Conservation (phyloP, 2,329 filamentous ascomycete species). For the Fusarium staphyleae region DNA sequence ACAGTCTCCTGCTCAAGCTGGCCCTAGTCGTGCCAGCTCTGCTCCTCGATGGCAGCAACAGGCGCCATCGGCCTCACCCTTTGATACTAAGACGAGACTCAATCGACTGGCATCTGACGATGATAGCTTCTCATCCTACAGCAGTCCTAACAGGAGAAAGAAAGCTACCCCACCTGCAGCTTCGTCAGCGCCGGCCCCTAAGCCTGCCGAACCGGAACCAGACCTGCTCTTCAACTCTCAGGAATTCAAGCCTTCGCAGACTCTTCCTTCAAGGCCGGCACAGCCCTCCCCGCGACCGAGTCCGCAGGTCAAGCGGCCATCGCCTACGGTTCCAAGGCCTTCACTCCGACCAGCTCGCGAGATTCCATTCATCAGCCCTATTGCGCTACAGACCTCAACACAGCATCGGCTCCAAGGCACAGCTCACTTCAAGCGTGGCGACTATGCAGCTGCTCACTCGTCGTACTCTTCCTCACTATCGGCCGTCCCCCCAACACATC, state of each 20-base stretch:
- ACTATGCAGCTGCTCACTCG: constrained; percentile 85
- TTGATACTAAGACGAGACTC: constrained; percentile 61
- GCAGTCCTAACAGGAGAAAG: constrained; percentile 84
- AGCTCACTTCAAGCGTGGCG: constrained; percentile 90
- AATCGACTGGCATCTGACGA: constrained; percentile 79
- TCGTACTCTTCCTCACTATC: constrained; percentile 81
- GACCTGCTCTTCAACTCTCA: constrained; percentile 69
- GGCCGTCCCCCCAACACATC: constrained; percentile 78
- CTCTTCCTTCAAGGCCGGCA: constrained; percentile 49
- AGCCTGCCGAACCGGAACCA: constrained; percentile 53
- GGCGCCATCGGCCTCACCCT: constrained; percentile 47
- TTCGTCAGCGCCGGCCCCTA: constrained; percentile 52
- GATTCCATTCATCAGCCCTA: constrained; percentile 72
- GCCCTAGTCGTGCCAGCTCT: constrained; percentile 53
- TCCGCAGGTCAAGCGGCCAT: constrained; percentile 44
- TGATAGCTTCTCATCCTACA: constrained; percentile 81
- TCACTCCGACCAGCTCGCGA: constrained; percentile 61
- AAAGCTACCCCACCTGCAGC: constrained; percentile 59
- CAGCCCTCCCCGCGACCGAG: constrained; percentile 51
- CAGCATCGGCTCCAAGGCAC: constrained; percentile 81
- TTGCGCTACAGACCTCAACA: constrained; percentile 77
- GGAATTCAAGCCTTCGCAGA: constrained; percentile 46
- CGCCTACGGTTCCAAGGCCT: constrained; percentile 49
- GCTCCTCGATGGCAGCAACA: constrained; percentile 68
- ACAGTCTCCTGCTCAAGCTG: constrained; percentile 58